Conservation (phyloP, 2,329 filamentous ascomycete genomes). For the Emericellopsis cladophorae region DNA sequence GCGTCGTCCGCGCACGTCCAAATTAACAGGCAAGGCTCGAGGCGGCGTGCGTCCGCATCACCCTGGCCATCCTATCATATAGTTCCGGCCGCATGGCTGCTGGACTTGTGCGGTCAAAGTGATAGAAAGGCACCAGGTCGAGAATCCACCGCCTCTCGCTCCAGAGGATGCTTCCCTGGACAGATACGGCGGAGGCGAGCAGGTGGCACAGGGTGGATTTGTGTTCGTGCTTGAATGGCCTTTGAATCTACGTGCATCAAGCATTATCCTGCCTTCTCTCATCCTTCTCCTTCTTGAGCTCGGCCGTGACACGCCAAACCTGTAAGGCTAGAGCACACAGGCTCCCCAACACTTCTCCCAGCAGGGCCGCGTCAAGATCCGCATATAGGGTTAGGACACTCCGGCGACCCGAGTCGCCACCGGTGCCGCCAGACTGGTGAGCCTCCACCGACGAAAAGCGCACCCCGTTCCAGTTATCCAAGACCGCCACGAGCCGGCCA, state of each 20-base stretch:
- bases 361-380: conserved; percentile 1
- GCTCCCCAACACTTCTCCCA: neutral
- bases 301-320: neutral
- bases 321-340: conserved; percentile 1
- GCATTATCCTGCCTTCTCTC: neutral
- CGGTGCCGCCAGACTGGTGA: too few relatives aligned
- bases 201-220: too few relatives aligned
- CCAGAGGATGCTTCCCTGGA: too few relatives aligned
- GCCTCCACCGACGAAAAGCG: neutral
- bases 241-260: too few relatives aligned
- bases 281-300: conserved; percentile 1
- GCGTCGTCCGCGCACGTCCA: neutral
- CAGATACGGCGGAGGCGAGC: too few relatives aligned
- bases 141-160: too few relatives aligned
- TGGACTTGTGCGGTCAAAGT: too few relatives aligned
- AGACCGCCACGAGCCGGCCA: conserved; percentile 1
- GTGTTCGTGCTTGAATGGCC: too few relatives aligned
- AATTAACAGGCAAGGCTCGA: neutral
- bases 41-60: neutral
- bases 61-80: too few relatives aligned
- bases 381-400: neutral
- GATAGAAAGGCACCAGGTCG: too few relatives aligned
- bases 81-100: too few relatives aligned
- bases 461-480: conserved; percentile 1
- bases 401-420: neutral